These are phyloP conservation scores for Annona squamosa DNA, from an alignment of 164 flowering plant genomes.

Conservation along the genomic window DNA sequence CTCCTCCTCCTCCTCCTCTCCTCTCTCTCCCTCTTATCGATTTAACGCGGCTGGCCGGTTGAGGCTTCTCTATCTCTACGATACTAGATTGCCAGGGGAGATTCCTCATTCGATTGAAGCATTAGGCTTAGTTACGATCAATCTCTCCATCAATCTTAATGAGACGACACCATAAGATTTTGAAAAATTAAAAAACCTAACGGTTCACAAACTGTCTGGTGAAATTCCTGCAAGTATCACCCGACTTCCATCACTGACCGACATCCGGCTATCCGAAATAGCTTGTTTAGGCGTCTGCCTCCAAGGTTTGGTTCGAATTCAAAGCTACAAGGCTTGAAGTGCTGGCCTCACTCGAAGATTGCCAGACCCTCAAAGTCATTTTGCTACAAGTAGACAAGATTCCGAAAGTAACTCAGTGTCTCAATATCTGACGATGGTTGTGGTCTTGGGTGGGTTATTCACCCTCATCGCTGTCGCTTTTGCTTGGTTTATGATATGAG, in stretches of 20 bases:
- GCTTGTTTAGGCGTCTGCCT: slow-evolving; percentile 36
- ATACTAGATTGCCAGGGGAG: slow-evolving; percentile 46
- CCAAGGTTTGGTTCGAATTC: slow-evolving; percentile 38
- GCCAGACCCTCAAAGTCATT: slow-evolving; percentile 31
- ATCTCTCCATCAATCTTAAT: slow-evolving; percentile 48
- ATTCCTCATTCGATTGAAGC: slow-evolving; percentile 42
- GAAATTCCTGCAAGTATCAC: slow-evolving; percentile 34
- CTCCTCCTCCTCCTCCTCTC: no score
- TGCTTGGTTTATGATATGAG: slow-evolving; percentile 25
- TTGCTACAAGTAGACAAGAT: slow-evolving; percentile 13
- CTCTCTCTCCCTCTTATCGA: neutral
- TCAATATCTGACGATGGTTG: slow-evolving; percentile 25
- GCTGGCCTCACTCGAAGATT: slow-evolving; percentile 50
- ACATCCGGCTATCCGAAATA: slow-evolving; percentile 29
- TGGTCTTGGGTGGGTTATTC: slow-evolving; percentile 16
- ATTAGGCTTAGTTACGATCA: slow-evolving; percentile 30
- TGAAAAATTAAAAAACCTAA: slow-evolving; percentile 36
- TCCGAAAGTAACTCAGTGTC: slow-evolving; percentile 21
- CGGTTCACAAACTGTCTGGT: slow-evolving; percentile 34
- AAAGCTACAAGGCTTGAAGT: slow-evolving; percentile 31
- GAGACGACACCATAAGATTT: slow-evolving; percentile 58
- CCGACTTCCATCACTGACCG: slow-evolving; percentile 18
- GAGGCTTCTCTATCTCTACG: slow-evolving; percentile 27
- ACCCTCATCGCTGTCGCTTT: slow-evolving; percentile 13
- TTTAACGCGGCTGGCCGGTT: slow-evolving; percentile 53